Conservation (phyloP, 2,329 filamentous ascomycete genomes). For the Colletotrichum sp. region DNA sequence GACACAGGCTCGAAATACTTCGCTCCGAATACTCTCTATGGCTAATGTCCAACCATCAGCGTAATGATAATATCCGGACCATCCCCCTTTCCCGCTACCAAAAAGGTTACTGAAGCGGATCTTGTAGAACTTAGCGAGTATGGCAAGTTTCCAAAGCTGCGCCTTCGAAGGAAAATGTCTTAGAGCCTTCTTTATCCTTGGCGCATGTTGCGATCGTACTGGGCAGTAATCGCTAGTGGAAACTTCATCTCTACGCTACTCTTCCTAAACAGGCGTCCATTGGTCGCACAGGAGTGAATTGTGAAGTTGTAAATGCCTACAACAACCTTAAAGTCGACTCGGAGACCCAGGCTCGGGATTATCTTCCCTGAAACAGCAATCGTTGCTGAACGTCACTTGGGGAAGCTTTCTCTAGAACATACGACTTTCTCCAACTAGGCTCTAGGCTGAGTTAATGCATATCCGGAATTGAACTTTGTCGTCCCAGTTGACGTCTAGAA, state of each 20-base stretch:
- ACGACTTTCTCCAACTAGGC: not conserved
- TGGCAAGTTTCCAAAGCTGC: not conserved
- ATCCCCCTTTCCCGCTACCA: not conserved
- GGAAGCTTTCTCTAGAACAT: not conserved
- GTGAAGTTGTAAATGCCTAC: not conserved
- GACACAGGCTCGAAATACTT: not conserved
- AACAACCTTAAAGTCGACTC: not conserved
- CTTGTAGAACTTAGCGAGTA: not conserved
- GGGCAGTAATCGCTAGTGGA: not conserved
- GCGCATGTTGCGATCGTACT: not conserved
- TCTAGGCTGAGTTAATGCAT: not conserved
- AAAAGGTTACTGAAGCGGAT: not conserved
- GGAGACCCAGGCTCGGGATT: not conserved
- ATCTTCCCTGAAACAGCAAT: not conserved
- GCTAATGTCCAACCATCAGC: not conserved
- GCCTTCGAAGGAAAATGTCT: not conserved
- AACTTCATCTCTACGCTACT: not conserved
- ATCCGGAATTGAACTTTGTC: not conserved
- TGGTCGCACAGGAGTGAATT: not conserved
- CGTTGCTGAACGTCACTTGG: not conserved
- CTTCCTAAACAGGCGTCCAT: not conserved
- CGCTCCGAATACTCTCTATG: not conserved
- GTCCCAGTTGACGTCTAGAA: not conserved
- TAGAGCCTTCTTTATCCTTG: not conserved
- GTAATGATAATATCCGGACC: not conserved